Conservation (phyloP, 2,329 filamentous ascomycete species). For the Dactylonectria estremocensis region DNA sequence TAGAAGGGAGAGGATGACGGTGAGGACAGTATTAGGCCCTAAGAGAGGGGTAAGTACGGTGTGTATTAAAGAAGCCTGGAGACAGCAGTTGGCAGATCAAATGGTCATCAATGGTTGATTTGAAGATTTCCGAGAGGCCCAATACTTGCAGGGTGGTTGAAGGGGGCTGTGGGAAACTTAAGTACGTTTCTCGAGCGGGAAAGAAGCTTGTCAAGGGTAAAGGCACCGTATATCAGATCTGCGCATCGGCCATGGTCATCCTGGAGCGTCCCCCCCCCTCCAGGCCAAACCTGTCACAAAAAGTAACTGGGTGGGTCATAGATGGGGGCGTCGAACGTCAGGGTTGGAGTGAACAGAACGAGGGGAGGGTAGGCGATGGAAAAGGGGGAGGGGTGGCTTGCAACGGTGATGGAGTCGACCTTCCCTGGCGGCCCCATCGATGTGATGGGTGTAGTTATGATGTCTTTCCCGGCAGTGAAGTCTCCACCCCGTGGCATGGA, state of each 20-base stretch:
- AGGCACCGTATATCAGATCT: conserved; percentile 50
- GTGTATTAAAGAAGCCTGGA: conserved; percentile 28
- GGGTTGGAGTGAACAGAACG: conserved; percentile 30
- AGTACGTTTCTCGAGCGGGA: conserved; percentile 49
- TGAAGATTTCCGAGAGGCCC: conserved; percentile 38
- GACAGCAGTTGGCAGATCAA: conserved; percentile 31
- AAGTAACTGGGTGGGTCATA: conserved; percentile 41
- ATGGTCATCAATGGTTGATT: conserved; percentile 34
- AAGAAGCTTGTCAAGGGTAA: conserved; percentile 48
- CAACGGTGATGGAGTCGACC: conserved; percentile 39
- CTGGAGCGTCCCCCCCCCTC: conserved; percentile 40
- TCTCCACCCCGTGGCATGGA: conserved; percentile 36
- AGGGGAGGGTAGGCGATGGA: conserved; percentile 34
- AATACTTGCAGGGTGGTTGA: conserved; percentile 39
- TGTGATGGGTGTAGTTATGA: conserved; percentile 36
- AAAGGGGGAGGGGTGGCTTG: conserved; percentile 35
- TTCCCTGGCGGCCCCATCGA: conserved; percentile 44
- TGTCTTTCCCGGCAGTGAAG: conserved; percentile 46
- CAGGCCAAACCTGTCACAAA: conserved; percentile 48
- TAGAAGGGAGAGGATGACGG: conserved; percentile 29
- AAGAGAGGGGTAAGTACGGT: conserved; percentile 16
- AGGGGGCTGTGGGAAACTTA: conserved; percentile 49
- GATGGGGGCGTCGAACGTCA: conserved; percentile 42
- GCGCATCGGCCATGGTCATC: conserved; percentile 42
- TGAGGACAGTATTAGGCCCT: conserved; percentile 28